Percentiles rank a stretch among this genome's conserved stretches.
Evolutionary conservation across 495 filamentous ascomycete species (phyloP).

Genomic region (Penicillium diatomitis): DNA sequence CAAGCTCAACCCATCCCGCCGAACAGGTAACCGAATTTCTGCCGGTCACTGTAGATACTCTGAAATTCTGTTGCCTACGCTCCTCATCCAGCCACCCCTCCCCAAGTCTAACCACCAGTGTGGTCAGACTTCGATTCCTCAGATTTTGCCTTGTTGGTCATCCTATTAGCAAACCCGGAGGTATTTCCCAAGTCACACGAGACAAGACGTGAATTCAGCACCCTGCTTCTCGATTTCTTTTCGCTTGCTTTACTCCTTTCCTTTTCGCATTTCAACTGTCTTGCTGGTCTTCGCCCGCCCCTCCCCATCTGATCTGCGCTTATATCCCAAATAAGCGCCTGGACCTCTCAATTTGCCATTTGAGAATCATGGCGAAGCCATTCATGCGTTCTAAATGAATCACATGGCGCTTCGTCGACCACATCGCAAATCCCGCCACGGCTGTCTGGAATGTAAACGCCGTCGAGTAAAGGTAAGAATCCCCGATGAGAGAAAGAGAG

Average conservation of each 20-base stretch:
- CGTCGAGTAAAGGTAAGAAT: constrained; percentile 31
- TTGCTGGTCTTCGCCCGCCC: no score
- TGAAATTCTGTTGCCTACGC: constrained; percentile 19
- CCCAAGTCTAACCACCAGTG: not conserved
- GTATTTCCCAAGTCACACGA: no score
- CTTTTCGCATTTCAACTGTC: no score
- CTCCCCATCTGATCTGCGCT: no score
- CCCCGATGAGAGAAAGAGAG: not conserved
- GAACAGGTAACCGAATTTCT: not conserved
- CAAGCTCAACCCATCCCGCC: not conserved
- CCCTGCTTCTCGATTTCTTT: no score
- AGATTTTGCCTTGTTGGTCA: no score
- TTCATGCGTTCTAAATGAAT: constrained; percentile 8
- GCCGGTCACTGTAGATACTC: not conserved
- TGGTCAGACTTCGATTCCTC: not conserved
- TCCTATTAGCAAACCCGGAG: no score
- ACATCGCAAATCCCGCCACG: constrained; percentile 27
- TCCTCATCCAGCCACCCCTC: not conserved
- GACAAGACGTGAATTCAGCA: no score
- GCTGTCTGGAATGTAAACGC: constrained; percentile 27
- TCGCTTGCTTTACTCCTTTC: no score
- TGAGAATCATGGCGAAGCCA: not conserved
- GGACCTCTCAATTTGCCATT: not conserved
- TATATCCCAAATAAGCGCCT: not conserved
- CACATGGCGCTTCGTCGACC: constrained; percentile 28